A percentile compares a stretch with the other conserved stretches of the same genome.
These are phyloP conservation scores for Cnidoscolus chayamansa DNA, from an alignment of 441 rosid species.

Conservation along the genomic window DNA sequence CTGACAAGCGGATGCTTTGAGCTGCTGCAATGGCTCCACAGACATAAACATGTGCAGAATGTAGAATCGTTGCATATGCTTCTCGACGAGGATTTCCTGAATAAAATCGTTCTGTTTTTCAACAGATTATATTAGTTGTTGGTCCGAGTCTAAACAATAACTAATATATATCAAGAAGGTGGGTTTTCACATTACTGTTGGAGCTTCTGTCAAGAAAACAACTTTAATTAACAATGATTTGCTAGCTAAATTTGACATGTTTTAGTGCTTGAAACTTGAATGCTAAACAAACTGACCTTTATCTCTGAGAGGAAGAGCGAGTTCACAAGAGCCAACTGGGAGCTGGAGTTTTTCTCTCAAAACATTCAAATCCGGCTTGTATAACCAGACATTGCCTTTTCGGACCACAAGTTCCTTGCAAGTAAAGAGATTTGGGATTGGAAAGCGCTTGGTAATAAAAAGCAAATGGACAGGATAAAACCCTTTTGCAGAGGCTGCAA, in stretches of 20 bases:
- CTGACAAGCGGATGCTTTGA: conserved; percentile 80
- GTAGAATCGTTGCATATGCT: conserved; percentile 94
- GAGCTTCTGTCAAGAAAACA: too few relatives aligned
- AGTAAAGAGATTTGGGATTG: conserved; percentile 63
- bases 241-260: too few relatives aligned
- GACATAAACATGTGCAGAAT: conserved; percentile 85
- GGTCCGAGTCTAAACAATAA: not conserved
- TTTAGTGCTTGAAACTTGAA: too few relatives aligned
- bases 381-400: conserved; percentile 64
- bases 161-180: too few relatives aligned
- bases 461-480: conserved; percentile 59
- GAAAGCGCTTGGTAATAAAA: conserved; percentile 57
- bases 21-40: conserved; percentile 95
- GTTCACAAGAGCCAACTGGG: conserved; percentile 85
- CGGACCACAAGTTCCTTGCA: conserved; percentile 70
- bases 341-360: conserved; percentile 70
- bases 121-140: conserved; percentile 16
- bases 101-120: conserved; percentile 38
- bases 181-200: too few relatives aligned
- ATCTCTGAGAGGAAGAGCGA: conserved; percentile 68
- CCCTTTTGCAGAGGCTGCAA: conserved; percentile 70
- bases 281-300: conserved; percentile 43
- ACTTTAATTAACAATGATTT: too few relatives aligned
- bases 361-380: conserved; percentile 56
- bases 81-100: conserved; percentile 59